Base-by-base conservation (phyloP, 441 rosid genomes). In the Populus hybrid region DNA sequence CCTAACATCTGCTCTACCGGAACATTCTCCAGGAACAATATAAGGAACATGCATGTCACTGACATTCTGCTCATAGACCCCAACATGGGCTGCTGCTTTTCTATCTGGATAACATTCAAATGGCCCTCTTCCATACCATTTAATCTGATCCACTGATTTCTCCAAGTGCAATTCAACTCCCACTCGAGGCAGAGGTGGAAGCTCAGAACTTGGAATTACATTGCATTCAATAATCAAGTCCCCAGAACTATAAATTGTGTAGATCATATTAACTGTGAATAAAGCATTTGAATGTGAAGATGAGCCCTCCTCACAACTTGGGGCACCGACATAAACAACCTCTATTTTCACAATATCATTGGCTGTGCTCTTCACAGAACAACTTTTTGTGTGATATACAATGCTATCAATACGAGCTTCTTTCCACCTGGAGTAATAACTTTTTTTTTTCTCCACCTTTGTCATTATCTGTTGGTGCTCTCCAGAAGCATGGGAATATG, bases 21-120 rank as follows among this genome's bases (percentile, higher is more conserved):
- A 90, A 67, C 89, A 87, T 86, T 96, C 98, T 74, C 90, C 94
- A 33, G 98, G 98, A 77, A 90, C 96, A 72, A 89, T 91, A 77
- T 96, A 96, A 75, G 99, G 98, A 64, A 96, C 98, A 79, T 96
- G 98, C 98, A 96, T 84, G 76, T 84, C 92, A 21, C 82, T 86
- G 71, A 90, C 94, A 2, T 64, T 88, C 70, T 92, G 83, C 81
- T 90, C 88, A 69, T 92, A 92, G 74, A 88, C 83, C 35, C 84
- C 93, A 69, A 96, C 92, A 78, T 91, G 94, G 18, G 98, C 97
- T 64, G 98, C 97, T 24, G 98, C 89, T 86, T 96, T 94, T 82
- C 99, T 86, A 85, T 96, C 99, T 4, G 98, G 97, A 81, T 94
- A 96, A 80, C 99, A 96, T 84, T 94, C 99, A 76, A 90, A 94